phyloP scores from a whole-genome alignment of 805 yeast genomes.

The Saitoella complicata region DNA sequence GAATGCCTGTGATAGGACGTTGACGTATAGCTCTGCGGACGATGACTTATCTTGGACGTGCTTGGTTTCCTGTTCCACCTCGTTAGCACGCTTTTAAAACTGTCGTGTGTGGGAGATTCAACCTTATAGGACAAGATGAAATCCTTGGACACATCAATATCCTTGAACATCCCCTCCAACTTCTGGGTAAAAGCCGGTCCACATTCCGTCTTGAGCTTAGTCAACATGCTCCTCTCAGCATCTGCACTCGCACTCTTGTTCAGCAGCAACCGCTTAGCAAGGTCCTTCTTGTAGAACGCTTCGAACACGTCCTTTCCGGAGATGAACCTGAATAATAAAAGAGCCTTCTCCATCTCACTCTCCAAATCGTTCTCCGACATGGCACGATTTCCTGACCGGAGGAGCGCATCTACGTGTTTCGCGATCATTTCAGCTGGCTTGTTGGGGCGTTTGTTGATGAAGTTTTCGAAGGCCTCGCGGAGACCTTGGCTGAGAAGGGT shows the following conservation, averaged over 20 bases:
- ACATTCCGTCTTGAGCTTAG: slow-evolving; percentile 54
- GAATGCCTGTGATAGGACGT: slow-evolving; percentile 17
- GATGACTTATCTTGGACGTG: neutral
- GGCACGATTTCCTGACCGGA: slow-evolving; percentile 15
- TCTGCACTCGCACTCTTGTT: slow-evolving; percentile 34
- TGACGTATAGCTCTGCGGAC: slow-evolving; percentile 11
- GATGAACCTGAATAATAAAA: slow-evolving; percentile 48
- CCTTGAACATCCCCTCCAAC: slow-evolving; percentile 75
- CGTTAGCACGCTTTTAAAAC: neutral
- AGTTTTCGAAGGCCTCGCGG: slow-evolving; percentile 13
- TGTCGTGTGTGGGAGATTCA: neutral
- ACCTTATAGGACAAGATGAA: slow-evolving; percentile 18
- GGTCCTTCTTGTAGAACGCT: slow-evolving; percentile 65
- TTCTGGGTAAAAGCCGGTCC: slow-evolving; percentile 68
- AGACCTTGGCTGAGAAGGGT: slow-evolving; percentile 8
- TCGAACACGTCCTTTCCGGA: slow-evolving; percentile 79
- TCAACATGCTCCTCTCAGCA: slow-evolving; percentile 51
- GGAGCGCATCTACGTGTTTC: slow-evolving; percentile 17
- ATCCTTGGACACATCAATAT: slow-evolving; percentile 45
- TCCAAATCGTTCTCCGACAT: slow-evolving; percentile 31
- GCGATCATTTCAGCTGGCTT: slow-evolving; percentile 19
- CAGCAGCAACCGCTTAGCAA: slow-evolving; percentile 62
- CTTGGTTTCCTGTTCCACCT: neutral
- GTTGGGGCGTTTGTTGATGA: slow-evolving; percentile 13
- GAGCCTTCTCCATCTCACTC: slow-evolving; percentile 35